phyloP scores from a whole-genome alignment of 1,139 yeast species.

The Geotrichum klebahnii region DNA sequence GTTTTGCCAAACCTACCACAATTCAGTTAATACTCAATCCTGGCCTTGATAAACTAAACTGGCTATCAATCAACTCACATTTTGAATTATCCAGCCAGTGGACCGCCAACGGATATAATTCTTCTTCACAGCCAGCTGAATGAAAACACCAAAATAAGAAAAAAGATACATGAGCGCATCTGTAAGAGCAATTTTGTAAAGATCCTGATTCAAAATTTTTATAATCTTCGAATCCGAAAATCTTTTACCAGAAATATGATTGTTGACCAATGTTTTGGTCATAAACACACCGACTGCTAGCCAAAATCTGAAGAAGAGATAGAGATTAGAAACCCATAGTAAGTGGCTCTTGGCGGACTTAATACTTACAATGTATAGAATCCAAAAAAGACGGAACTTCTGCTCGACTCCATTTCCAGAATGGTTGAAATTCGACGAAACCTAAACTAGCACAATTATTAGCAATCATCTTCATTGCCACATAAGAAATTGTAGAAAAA shows the following conservation, averaged over 20 bases:
- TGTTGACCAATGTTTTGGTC: conserved; percentile 32
- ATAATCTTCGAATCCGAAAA: conserved; percentile 50
- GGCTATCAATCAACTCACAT: no score
- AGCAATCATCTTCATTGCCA: background rate
- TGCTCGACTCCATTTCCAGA: conserved; percentile 31
- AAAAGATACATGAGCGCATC: conserved; percentile 67
- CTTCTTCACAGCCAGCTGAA: conserved; percentile 51
- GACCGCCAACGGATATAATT: conserved; percentile 52
- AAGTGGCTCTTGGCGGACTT: background rate
- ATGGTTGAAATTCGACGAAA: conserved; percentile 26
- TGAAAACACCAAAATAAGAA: conserved; percentile 51
- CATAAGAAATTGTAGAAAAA: background rate
- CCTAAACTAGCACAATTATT: conserved; percentile 2
- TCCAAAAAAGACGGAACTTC: conserved; percentile 36
- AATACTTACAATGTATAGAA: conserved; percentile 35
- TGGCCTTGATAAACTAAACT: no score
- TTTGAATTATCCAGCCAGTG: conserved; percentile 59
- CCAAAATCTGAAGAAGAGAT: conserved; percentile 11
- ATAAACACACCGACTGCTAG: conserved; percentile 32
- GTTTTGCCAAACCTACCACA: conserved; percentile 49
- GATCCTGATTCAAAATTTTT: conserved; percentile 49
- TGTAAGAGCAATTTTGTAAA: conserved; percentile 60
- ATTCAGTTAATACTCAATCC: background rate
- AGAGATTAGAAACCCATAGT: background rate
- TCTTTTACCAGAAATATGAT: conserved; percentile 35